A percentile compares a stretch with the other conserved stretches of the same genome.
These are phyloP conservation scores for Aspergillus leporis DNA, from an alignment of 495 filamentous ascomycete species.

Conservation along the genomic window DNA sequence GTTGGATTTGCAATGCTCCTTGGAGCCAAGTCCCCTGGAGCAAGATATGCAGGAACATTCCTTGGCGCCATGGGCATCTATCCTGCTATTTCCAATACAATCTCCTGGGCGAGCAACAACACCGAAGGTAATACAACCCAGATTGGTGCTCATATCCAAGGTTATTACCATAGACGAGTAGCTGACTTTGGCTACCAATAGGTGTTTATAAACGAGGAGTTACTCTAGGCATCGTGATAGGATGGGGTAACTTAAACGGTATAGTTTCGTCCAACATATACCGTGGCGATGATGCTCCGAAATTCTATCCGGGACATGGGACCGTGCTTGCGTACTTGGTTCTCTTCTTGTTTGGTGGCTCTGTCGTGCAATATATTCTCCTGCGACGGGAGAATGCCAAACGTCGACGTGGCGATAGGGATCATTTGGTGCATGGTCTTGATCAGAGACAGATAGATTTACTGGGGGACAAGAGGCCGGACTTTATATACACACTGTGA, in stretches of 20 bases:
- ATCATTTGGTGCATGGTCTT: slow-evolving; percentile 58
- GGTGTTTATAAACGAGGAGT: slow-evolving; percentile 89
- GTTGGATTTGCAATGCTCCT: slow-evolving; percentile 80
- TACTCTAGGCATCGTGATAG: slow-evolving; percentile 81
- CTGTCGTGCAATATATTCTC: slow-evolving; percentile 63
- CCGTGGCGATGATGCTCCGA: slow-evolving; percentile 51
- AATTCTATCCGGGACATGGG: slow-evolving; percentile 58
- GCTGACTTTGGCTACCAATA: slow-evolving; percentile 10
- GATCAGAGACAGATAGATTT: slow-evolving; percentile 30
- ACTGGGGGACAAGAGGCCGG: slow-evolving; percentile 70
- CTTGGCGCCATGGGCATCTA: slow-evolving; percentile 89
- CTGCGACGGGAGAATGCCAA: slow-evolving; percentile 47
- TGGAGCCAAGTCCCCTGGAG: slow-evolving; percentile 52
- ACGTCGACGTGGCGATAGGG: slow-evolving; percentile 61
- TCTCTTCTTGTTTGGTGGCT: slow-evolving; percentile 60
- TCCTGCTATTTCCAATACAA: slow-evolving; percentile 87
- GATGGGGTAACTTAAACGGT: slow-evolving; percentile 92
- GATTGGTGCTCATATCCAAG: no score
- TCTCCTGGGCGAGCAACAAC: slow-evolving; percentile 89
- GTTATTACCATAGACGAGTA: not conserved
- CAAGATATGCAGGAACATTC: slow-evolving; percentile 83
- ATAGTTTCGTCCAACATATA: slow-evolving; percentile 80
- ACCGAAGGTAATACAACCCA: slow-evolving; percentile 56
- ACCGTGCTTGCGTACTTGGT: slow-evolving; percentile 61
- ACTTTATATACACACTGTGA: slow-evolving; percentile 76